Percentiles rank a stretch among this genome's conserved stretches.
Evolutionary conservation across 305 asterid species (phyloP).

Genomic region (Andrographis paniculata): DNA sequence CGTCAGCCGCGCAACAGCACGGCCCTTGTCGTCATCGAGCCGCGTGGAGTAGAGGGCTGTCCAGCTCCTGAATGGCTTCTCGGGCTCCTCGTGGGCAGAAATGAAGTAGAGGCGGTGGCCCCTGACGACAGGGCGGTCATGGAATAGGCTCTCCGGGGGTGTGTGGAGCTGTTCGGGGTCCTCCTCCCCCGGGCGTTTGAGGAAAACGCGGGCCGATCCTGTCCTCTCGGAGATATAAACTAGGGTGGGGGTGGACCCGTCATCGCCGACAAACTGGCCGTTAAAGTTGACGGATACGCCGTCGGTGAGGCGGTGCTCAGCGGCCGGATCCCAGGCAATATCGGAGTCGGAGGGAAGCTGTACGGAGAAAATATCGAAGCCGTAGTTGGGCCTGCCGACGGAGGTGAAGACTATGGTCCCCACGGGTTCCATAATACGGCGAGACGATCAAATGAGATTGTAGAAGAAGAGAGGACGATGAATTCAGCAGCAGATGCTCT

Average conservation of each 20-base stretch:
- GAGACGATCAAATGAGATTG: background rate
- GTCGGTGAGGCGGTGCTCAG: slow-evolving; percentile 58
- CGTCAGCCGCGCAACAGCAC: slow-evolving; percentile 31
- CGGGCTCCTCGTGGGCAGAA: slow-evolving; percentile 57
- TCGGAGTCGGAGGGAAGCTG: slow-evolving; percentile 21
- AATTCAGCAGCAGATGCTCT: background rate
- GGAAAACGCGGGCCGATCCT: slow-evolving; percentile 47
- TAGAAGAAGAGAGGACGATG: background rate
- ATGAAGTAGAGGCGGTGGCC: slow-evolving; percentile 41
- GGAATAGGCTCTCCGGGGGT: slow-evolving; percentile 41
- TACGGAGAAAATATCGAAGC: slow-evolving; percentile 64
- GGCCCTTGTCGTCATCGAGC: slow-evolving; percentile 8
- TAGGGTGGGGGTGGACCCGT: slow-evolving; percentile 22
- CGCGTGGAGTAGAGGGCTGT: slow-evolving; percentile 46
- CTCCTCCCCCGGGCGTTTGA: slow-evolving; percentile 16
- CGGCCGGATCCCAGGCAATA: background rate
- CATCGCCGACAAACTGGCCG: slow-evolving; percentile 48
- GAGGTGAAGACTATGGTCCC: slow-evolving; percentile 59
- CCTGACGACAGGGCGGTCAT: slow-evolving; percentile 57
- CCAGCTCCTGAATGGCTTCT: slow-evolving; percentile 48
- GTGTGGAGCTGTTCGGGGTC: slow-evolving; percentile 29
- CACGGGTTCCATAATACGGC: slow-evolving; percentile 37
- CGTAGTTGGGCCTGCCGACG: slow-evolving; percentile 46
- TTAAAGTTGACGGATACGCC: slow-evolving; percentile 54
- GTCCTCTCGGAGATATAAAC: slow-evolving; percentile 60